These are phyloP conservation scores for Eucalyptus cloeziana DNA, from an alignment of 345 rosid genomes.

Conservation along the genomic window DNA sequence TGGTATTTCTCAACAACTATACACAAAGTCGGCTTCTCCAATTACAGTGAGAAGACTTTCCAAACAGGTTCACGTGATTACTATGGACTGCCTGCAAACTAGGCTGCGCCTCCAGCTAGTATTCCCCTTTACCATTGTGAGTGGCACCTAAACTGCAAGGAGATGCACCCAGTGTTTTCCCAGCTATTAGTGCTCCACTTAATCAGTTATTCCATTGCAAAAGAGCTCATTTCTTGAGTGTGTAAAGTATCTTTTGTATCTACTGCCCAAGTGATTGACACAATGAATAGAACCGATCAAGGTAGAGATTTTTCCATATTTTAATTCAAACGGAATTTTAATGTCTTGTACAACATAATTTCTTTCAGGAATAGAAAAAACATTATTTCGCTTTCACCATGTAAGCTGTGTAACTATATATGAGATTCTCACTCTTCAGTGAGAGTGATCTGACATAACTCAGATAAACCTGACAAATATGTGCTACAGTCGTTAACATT, in stretches of 20 bases:
- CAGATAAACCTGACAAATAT: neutral
- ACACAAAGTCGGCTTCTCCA: neutral
- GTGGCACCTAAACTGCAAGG: neutral
- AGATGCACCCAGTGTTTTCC: neutral
- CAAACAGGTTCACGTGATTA: neutral
- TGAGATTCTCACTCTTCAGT: neutral
- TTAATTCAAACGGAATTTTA: neutral
- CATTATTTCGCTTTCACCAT: neutral
- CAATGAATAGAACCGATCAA: neutral
- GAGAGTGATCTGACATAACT: neutral
- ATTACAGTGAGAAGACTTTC: neutral
- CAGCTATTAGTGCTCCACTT: neutral
- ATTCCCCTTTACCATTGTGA: neutral
- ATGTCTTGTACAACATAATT: neutral
- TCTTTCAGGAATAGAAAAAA: neutral
- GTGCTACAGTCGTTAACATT: neutral
- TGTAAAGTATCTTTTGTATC: neutral
- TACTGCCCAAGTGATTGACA: neutral
- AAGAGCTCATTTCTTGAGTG: neutral
- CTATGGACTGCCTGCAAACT: neutral
- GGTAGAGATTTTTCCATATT: neutral
- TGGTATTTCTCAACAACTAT: neutral
- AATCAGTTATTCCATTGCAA: neutral
- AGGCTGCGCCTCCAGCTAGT: neutral
- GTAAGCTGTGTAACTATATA: neutral